Conservation (phyloP, 1,139 yeast genomes). For the Magnusiomyces tetraspermus region DNA sequence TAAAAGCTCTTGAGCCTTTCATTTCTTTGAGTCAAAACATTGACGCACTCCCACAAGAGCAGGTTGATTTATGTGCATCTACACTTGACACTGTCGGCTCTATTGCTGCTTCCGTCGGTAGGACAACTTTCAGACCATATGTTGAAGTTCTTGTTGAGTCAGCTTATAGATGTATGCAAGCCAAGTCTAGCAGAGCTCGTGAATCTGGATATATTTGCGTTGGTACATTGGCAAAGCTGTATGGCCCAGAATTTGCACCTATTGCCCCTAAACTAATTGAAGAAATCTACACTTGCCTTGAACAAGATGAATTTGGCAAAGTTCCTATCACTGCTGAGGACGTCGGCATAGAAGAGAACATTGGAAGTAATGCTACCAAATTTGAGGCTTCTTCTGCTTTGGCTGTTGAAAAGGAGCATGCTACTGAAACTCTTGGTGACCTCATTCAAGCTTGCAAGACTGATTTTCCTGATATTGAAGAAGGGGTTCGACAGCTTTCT, state of each 20-base stretch:
- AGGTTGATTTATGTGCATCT: conserved; percentile 59
- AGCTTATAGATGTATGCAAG: conserved; percentile 68
- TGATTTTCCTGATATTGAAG: conserved; percentile 70
- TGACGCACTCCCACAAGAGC: conserved; percentile 30
- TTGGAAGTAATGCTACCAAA: conserved; percentile 51
- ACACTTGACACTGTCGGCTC: conserved; percentile 91
- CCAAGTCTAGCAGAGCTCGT: conserved; percentile 76
- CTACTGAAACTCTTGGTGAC: conserved; percentile 87
- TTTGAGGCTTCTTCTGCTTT: conserved; percentile 88
- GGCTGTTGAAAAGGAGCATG: conserved; percentile 93
- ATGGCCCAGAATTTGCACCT: conserved; percentile 81
- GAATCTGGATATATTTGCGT: conserved; percentile 95
- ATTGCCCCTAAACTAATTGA: conserved; percentile 79
- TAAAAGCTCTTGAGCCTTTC: conserved; percentile 72
- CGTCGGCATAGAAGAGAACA: conserved; percentile 24
- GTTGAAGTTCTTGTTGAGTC: conserved; percentile 87
- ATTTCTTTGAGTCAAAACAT: conserved; percentile 39
- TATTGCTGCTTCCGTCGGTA: conserved; percentile 94
- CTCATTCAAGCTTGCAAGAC: conserved; percentile 79
- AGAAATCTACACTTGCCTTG: conserved; percentile 70
- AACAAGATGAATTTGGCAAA: conserved; percentile 45
- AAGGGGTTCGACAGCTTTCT: conserved; percentile 52
- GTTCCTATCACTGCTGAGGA: conserved; percentile 28
- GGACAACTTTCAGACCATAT: conserved; percentile 72
- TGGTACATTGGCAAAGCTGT: conserved; percentile 89